Base-by-base conservation (phyloP, 2,329 filamentous ascomycete genomes). In the Penicillium freii region DNA sequence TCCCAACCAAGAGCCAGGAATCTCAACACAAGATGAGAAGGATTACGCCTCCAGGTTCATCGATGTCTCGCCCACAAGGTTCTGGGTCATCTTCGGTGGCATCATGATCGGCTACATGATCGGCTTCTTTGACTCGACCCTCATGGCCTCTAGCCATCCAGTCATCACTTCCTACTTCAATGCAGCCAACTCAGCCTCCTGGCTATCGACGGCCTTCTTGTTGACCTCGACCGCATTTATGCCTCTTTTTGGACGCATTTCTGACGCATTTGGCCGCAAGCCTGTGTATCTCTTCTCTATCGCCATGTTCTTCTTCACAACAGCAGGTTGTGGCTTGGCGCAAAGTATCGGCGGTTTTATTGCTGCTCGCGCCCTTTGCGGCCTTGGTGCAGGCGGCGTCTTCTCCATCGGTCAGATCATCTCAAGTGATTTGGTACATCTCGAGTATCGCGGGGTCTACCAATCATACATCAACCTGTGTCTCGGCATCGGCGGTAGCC, bases 121-220 rank as follows among this genome's bases (percentile, higher is more conserved):
- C 54, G 76, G 72, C 9, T 85, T 80, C 70, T 92, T 93, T 68
- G 90, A 93, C 76, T 82, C 84, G 11, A 93, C 89, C 4, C 83
- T 93, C 63, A 92, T 93, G 89, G 89, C 89, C 5, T 91, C 88
- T 2, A 87, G 83, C 42, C 90, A 94, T 71, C 89, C 90, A 0
- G 88, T 90, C 56, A 91, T 93, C 60, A 92, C 89, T 0, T 91
- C 88, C 0, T 86, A 92, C 71, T 93, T 93, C 73, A 78, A 86
- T 59, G 84, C 88, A 48, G 89, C 89, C 33, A 91, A 93, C 71
- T 85, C 85, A 46, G 90, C 90, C 3, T 91, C 89, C 2, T 94
- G 90, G 90, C 80, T 93, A 5, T 91, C 89, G 1, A 93, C 90
- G 0, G 85, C 88, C 0, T 93, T 92, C 62, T 75, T 93, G 36